phyloP scores from a whole-genome alignment of 1,139 yeast species.

The Geotrichum restrictum region DNA sequence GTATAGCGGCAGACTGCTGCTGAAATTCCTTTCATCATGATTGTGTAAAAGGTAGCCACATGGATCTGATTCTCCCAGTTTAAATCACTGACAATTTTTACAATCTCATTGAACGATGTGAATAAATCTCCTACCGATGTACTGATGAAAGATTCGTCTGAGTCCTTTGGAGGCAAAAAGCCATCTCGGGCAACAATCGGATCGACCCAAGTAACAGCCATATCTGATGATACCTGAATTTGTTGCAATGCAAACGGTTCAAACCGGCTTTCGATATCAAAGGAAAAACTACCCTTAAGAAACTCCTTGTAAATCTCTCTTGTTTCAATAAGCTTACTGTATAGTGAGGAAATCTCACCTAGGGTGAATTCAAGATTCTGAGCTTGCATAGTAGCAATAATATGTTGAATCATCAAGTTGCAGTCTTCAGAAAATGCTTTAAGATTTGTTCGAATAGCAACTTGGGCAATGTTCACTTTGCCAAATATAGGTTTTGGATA shows the following conservation, averaged over 20 bases:
- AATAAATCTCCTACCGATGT: conserved; percentile 67
- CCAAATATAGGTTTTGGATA: conserved; percentile 63
- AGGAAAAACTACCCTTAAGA: conserved; percentile 44
- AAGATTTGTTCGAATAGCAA: conserved; percentile 55
- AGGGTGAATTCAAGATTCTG: conserved; percentile 44
- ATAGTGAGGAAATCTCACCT: conserved; percentile 60
- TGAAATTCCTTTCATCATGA: conserved; percentile 57
- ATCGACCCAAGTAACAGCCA: conserved; percentile 49
- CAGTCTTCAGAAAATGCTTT: conserved; percentile 64
- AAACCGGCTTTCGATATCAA: conserved; percentile 58
- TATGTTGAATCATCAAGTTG: conserved; percentile 55
- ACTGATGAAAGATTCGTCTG: conserved; percentile 42
- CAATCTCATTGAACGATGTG: conserved; percentile 56
- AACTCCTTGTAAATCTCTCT: conserved; percentile 55
- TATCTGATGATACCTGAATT: conserved; percentile 52
- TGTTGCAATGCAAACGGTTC: conserved; percentile 55
- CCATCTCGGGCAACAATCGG: conserved; percentile 55
- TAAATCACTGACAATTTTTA: conserved; percentile 51
- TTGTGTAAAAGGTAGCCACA: conserved; percentile 56
- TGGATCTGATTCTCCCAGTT: conserved; percentile 64
- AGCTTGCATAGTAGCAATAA: conserved; percentile 45
- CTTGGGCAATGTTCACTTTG: conserved; percentile 51
- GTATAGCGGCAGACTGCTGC: conserved; percentile 58
- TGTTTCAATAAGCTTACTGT: conserved; percentile 53
- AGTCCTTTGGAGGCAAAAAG: conserved; percentile 50